Evolutionary conservation across 2,329 filamentous ascomycete genomes (phyloP).

Genomic region (Aspergillus piperis): DNA sequence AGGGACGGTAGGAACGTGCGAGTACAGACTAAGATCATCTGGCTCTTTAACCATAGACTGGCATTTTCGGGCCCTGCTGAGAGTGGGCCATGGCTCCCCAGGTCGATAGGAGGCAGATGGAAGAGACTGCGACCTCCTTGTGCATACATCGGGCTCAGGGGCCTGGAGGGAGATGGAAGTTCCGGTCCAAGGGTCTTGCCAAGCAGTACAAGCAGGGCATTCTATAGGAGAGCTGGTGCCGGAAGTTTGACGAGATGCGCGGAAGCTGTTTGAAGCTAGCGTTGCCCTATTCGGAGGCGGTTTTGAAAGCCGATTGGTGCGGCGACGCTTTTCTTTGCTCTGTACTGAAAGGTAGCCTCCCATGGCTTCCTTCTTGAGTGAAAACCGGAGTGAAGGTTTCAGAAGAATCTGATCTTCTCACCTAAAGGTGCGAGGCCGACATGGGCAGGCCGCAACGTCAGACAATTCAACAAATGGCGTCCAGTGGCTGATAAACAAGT

Average conservation of each 20-base stretch:
- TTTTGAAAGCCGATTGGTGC: constrained; percentile 41
- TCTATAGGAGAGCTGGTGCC: constrained; percentile 12
- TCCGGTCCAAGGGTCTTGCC: constrained; percentile 41
- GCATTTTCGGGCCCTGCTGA: background rate
- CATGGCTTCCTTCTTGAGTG: constrained; percentile 28
- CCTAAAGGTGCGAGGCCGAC: background rate
- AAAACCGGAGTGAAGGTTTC: background rate
- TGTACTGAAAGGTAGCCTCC: constrained; percentile 39
- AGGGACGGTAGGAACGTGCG: constrained; percentile 9
- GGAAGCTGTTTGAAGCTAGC: constrained; percentile 15
- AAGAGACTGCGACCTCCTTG: constrained; percentile 25
- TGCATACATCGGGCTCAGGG: constrained; percentile 13
- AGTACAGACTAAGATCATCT: constrained; percentile 10
- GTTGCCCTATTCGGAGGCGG: constrained; percentile 32
- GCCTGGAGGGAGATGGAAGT: constrained; percentile 24
- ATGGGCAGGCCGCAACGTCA: background rate
- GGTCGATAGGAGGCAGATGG: constrained; percentile 20
- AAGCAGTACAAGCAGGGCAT: constrained; percentile 20
- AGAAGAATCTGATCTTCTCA: constrained; percentile 1
- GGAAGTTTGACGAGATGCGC: constrained; percentile 16
- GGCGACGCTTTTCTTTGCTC: constrained; percentile 35
- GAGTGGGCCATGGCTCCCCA: constrained; percentile 14
- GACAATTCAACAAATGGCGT: background rate
- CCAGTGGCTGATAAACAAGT: background rate
- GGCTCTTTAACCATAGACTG: constrained; percentile 13